Conservation (phyloP, 2,329 filamentous ascomycete species). For the Metarhizium album region DNA sequence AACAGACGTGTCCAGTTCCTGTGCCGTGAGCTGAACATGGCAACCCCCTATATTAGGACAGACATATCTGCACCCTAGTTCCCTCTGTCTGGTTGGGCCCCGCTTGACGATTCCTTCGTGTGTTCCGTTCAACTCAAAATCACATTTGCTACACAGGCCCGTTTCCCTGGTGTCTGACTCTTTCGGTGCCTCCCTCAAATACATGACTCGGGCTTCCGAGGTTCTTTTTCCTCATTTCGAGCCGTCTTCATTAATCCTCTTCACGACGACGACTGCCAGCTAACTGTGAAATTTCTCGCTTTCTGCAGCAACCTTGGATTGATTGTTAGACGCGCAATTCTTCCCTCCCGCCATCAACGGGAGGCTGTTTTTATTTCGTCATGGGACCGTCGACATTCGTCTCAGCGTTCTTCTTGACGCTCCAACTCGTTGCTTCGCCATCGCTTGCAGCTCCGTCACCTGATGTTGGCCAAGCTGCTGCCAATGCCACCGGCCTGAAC, state of each 20-base stretch:
- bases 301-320: neutral
- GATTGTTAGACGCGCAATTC: neutral
- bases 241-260: neutral
- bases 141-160: neutral
- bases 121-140: neutral
- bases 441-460: constrained; percentile 23
- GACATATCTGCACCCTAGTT: neutral
- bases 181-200: neutral
- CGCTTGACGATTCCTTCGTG: neutral
- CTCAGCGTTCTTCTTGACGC: constrained; percentile 30
- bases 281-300: neutral
- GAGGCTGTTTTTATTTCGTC: constrained; percentile 25
- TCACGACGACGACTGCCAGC: neutral
- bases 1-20: neutral
- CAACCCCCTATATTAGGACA: neutral
- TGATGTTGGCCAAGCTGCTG: constrained; percentile 4
- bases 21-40: neutral
- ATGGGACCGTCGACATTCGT: constrained; percentile 34
- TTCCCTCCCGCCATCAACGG: neutral
- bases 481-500: constrained; percentile 25
- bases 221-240: too few species aligned
- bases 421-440: constrained; percentile 28
- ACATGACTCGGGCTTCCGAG: too few species aligned
- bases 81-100: neutral
- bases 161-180: neutral